phyloP scores from a whole-genome alignment of 2,329 filamentous ascomycete genomes.

The Cryoendolithus antarcticus region DNA sequence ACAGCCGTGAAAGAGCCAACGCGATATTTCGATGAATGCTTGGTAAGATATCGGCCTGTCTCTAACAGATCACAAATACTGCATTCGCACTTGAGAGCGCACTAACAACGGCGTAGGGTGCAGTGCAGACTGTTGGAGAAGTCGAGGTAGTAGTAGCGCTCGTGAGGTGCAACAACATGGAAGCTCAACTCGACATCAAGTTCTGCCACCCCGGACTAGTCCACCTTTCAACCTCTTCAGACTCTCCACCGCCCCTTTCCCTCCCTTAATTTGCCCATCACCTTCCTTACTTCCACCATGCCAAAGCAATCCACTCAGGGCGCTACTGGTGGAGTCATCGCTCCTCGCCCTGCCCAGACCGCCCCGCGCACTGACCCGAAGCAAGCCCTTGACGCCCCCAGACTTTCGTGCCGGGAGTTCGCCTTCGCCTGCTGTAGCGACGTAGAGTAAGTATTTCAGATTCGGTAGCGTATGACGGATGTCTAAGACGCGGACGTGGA shows the following conservation, averaged over 20 bases:
- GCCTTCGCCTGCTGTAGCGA: constrained; percentile 67
- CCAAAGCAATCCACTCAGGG: constrained; percentile 13
- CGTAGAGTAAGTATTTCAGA: constrained; percentile 81
- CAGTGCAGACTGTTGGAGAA: too few relatives aligned
- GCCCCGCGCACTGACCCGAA: constrained; percentile 14
- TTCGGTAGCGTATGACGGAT: constrained; percentile 88
- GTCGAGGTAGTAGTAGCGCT: too few relatives aligned
- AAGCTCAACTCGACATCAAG: too few relatives aligned
- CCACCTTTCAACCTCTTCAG: constrained; percentile 7
- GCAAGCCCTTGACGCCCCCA: constrained; percentile 39
- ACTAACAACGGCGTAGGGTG: too few relatives aligned
- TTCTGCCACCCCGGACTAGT: background rate
- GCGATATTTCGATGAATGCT: too few relatives aligned
- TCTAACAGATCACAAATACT: too few relatives aligned
- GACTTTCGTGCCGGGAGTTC: constrained; percentile 45
- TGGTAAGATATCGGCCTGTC: too few relatives aligned
- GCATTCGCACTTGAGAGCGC: too few relatives aligned
- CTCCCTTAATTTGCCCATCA: constrained; percentile 7
- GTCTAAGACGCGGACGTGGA: constrained; percentile 71
- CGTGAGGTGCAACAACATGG: too few relatives aligned
- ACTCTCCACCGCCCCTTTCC: constrained; percentile 18
- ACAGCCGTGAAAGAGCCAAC: too few relatives aligned
- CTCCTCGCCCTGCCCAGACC: constrained; percentile 12
- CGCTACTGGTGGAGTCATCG: constrained; percentile 14
- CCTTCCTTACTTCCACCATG: constrained; percentile 4